A percentile compares a stretch with the other conserved stretches of the same genome.
Evolutionary conservation across 192 early-diverging fungal species (phyloP).

Genomic region (Umbelopsis isabellina): DNA sequence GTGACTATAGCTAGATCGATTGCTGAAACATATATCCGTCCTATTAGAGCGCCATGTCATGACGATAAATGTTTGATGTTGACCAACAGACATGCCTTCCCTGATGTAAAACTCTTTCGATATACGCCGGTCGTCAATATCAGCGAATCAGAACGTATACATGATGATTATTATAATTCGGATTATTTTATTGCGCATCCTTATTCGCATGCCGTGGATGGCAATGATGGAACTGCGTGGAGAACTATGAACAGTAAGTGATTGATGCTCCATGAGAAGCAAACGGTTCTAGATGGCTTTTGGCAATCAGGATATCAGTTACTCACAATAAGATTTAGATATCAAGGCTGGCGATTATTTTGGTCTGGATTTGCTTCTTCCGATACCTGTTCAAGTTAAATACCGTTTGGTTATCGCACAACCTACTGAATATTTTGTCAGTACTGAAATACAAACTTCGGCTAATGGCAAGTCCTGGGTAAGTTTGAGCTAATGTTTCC

Average conservation of each 20-base stretch:
- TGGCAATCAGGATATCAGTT: background rate
- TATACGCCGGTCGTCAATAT: conserved; percentile 56
- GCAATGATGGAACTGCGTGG: conserved; percentile 51
- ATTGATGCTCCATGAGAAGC: background rate
- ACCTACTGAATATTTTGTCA: conserved; percentile 31
- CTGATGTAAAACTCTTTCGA: conserved; percentile 48
- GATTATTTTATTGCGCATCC: conserved; percentile 38
- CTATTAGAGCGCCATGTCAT: conserved; percentile 43
- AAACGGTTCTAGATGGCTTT: background rate
- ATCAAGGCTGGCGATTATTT: conserved; percentile 56
- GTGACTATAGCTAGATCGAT: background rate
- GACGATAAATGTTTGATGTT: conserved; percentile 59
- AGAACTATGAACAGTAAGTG: conserved; percentile 39
- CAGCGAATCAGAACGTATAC: conserved; percentile 46
- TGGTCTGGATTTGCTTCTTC: conserved; percentile 57
- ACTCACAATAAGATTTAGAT: conserved; percentile 24
- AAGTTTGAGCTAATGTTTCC: background rate
- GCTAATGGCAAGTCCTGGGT: conserved; percentile 47
- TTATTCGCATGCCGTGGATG: conserved; percentile 57
- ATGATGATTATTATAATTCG: conserved; percentile 46
- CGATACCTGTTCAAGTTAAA: conserved; percentile 39
- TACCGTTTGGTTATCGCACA: conserved; percentile 36
- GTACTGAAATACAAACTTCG: conserved; percentile 36
- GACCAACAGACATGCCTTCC: conserved; percentile 54
- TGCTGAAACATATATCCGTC: background rate